Percentiles rank a stretch among this genome's conserved stretches.
Evolutionary conservation across 768 basidiomycete genomes (phyloP).

Genomic region (Hericium coralloides): DNA sequence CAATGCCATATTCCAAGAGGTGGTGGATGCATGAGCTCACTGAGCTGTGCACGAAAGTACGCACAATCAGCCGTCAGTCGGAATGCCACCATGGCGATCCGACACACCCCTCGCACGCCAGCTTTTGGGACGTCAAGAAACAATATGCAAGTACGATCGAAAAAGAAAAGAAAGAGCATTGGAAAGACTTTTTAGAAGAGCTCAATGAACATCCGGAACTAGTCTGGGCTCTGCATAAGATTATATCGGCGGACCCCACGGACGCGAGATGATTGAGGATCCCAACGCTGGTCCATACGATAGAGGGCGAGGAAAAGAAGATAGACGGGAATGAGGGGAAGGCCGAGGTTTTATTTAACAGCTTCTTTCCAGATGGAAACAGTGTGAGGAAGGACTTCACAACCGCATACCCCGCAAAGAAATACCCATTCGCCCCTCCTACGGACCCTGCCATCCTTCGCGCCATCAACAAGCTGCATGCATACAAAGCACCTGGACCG

Average conservation of each 20-base stretch:
- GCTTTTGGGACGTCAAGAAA: neutral
- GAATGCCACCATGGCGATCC: neutral
- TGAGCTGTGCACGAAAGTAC: no score
- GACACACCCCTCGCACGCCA: neutral
- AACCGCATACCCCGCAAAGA: slow-evolving; percentile 5
- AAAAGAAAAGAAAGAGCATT: slow-evolving; percentile 16
- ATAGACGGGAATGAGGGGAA: slow-evolving; percentile 17
- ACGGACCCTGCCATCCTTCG: slow-evolving; percentile 5
- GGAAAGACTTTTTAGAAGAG: slow-evolving; percentile 16
- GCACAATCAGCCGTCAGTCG: neutral
- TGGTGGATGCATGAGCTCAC: neutral
- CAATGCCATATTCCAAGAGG: neutral
- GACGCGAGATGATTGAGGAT: slow-evolving; percentile 10
- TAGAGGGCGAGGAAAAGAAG: neutral
- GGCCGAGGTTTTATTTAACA: slow-evolving; percentile 6
- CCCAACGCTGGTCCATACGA: slow-evolving; percentile 5
- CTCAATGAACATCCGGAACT: neutral
- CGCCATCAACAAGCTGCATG: slow-evolving; percentile 7
- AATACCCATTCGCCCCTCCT: neutral
- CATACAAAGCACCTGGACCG: slow-evolving; percentile 16
- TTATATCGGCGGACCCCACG: neutral
- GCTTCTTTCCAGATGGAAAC: slow-evolving; percentile 20
- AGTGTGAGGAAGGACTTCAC: neutral
- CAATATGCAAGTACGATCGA: slow-evolving; percentile 8
- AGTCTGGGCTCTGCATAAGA: slow-evolving; percentile 15